Conservation (phyloP, 306 rosid species). For the Quercus alba region DNA sequence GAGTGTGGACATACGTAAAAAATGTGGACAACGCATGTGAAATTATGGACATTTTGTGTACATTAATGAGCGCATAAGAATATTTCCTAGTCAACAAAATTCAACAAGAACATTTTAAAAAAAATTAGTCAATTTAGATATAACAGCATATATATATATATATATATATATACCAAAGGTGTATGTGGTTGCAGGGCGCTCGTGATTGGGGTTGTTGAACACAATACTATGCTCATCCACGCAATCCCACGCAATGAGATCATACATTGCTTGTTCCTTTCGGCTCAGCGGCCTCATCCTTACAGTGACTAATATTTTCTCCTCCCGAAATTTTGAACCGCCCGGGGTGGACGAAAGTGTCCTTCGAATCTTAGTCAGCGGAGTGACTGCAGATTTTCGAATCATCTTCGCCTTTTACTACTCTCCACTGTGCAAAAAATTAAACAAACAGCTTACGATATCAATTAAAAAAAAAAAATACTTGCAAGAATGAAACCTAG, state of each 20-base stretch:
- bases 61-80: too few relatives aligned
- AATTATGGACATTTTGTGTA: too few relatives aligned
- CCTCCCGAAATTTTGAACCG: slow-evolving; percentile 65
- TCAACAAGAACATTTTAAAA: too few relatives aligned
- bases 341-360: slow-evolving; percentile 58
- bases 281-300: slow-evolving; percentile 80
- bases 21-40: too few relatives aligned
- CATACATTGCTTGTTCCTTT: slow-evolving; percentile 80
- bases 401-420: slow-evolving; percentile 30
- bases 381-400: slow-evolving; percentile 66
- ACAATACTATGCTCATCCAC: slow-evolving; percentile 61
- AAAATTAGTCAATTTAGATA: not conserved
- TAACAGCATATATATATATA: too few relatives aligned
- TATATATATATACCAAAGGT: slow-evolving; percentile 52
- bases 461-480: not conserved
- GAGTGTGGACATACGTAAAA: too few relatives aligned
- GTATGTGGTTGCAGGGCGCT: slow-evolving; percentile 53
- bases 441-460: not conserved
- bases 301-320: slow-evolving; percentile 80
- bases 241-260: slow-evolving; percentile 94
- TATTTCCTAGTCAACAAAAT: too few relatives aligned
- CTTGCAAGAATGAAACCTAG: not conserved
- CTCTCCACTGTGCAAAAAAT: slow-evolving; percentile 2
- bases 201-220: slow-evolving; percentile 78
- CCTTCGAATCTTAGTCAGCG: slow-evolving; percentile 52